phyloP scores from a whole-genome alignment of 345 rosid genomes.

The Litchi chinensis region DNA sequence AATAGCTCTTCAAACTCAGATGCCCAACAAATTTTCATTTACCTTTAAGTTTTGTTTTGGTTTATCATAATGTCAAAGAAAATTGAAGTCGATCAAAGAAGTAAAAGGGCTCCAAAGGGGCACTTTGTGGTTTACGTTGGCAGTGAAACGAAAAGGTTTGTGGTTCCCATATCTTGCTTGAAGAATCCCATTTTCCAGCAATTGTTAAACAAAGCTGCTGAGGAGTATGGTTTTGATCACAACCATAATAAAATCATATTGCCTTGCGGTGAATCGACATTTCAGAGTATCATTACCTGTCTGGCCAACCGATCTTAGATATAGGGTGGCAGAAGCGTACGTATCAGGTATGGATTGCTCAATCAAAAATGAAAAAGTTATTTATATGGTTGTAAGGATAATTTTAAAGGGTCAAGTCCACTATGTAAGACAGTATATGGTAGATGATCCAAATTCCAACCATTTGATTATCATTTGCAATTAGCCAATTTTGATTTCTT shows the following conservation, averaged over 20 bases:
- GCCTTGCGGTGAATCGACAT: constrained; percentile 31
- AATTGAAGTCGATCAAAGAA: constrained; percentile 12
- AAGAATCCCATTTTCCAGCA: constrained; percentile 29
- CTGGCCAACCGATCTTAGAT: neutral
- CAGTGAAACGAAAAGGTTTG: constrained; percentile 29
- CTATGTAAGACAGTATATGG: too few relatives aligned
- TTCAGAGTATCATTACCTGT: constrained; percentile 11
- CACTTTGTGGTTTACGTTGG: constrained; percentile 44
- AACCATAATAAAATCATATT: constrained; percentile 16
- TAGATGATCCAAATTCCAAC: too few relatives aligned
- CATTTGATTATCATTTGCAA: too few relatives aligned
- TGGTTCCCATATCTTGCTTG: constrained; percentile 27
- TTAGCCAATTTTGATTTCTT: too few relatives aligned
- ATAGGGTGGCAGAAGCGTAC: too few relatives aligned
- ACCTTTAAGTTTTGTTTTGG: too few relatives aligned
- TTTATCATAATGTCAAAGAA: constrained; percentile 17
- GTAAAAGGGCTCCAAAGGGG: constrained; percentile 32
- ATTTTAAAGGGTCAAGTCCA: too few relatives aligned
- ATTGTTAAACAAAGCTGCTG: constrained; percentile 34
- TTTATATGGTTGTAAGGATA: too few relatives aligned
- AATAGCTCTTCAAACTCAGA: too few relatives aligned
- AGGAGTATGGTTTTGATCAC: constrained; percentile 32
- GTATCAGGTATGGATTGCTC: too few relatives aligned
- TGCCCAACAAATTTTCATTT: too few relatives aligned
- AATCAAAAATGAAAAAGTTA: too few relatives aligned